A percentile compares a stretch with the other conserved stretches of the same genome.
These are phyloP conservation scores for Saccharomycopsis guyanensis DNA, from an alignment of 805 yeast species.

Conservation along the genomic window DNA sequence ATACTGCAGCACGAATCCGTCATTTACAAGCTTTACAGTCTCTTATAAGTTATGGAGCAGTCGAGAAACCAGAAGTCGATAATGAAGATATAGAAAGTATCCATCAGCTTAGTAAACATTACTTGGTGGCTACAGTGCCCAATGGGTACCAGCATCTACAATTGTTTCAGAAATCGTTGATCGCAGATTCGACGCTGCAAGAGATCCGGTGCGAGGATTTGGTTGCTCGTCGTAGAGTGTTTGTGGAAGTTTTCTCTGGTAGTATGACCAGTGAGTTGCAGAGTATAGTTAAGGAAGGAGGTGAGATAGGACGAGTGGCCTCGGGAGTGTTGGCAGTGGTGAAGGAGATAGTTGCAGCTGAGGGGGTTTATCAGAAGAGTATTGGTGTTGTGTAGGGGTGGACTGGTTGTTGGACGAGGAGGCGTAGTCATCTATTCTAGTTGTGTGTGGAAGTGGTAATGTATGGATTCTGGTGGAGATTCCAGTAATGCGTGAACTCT, in stretches of 20 bases:
- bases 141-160: slow-evolving; percentile 60
- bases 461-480: too few species aligned
- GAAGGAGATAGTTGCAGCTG: slow-evolving; percentile 8
- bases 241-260: slow-evolving; percentile 48
- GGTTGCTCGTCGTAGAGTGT: slow-evolving; percentile 43
- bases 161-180: slow-evolving; percentile 41
- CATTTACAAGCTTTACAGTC: slow-evolving; percentile 35
- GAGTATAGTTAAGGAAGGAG: slow-evolving; percentile 57
- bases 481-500: too few species aligned
- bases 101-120: slow-evolving; percentile 45
- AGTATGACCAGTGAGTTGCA: slow-evolving; percentile 48
- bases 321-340: slow-evolving; percentile 20
- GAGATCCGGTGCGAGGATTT: slow-evolving; percentile 53
- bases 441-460: too few species aligned
- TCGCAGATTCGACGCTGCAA: slow-evolving; percentile 31
- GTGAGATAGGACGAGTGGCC: slow-evolving; percentile 54
- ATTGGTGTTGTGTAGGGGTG: too few species aligned
- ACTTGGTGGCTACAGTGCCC: slow-evolving; percentile 48
- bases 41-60: slow-evolving; percentile 18
- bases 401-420: too few species aligned
- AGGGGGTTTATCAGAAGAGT: slow-evolving; percentile 14
- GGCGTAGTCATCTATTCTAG: too few species aligned
- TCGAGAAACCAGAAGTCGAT: background rate
- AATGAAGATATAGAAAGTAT: slow-evolving; percentile 23
- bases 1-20: slow-evolving; percentile 21